phyloP scores from a whole-genome alignment of 2,329 filamentous ascomycete genomes.

The Ceratocystis variospora region DNA sequence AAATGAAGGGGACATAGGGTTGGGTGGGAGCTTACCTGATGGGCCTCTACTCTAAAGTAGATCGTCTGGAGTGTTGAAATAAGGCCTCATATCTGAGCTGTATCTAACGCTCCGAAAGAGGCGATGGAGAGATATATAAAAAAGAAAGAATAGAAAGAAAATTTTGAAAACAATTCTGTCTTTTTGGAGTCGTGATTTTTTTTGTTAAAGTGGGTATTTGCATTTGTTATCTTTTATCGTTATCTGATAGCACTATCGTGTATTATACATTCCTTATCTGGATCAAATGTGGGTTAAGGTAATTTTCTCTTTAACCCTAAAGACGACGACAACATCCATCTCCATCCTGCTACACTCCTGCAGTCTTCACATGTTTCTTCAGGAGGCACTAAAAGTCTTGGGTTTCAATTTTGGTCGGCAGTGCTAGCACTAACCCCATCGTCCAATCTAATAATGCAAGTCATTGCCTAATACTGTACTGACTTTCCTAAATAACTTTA shows the following conservation, averaged over 20 bases:
- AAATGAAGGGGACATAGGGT: background rate
- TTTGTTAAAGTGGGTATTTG: background rate
- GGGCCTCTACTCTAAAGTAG: background rate
- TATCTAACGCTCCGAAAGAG: background rate
- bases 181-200: constrained; percentile 10
- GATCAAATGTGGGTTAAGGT: background rate
- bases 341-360: background rate
- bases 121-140: background rate
- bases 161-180: background rate
- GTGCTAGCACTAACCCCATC: background rate
- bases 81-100: background rate
- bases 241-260: background rate
- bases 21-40: constrained; percentile 10
- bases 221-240: background rate
- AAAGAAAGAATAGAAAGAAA: background rate
- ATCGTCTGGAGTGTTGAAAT: background rate
- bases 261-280: background rate
- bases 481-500: too few relatives aligned
- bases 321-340: background rate
- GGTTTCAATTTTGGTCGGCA: background rate
- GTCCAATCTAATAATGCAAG: background rate
- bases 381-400: background rate
- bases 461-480: too few relatives aligned
- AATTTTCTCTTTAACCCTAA: background rate
- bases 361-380: background rate